These are phyloP conservation scores for Cucurbita pepo DNA, from an alignment of 306 rosid genomes.

Conservation along the genomic window DNA sequence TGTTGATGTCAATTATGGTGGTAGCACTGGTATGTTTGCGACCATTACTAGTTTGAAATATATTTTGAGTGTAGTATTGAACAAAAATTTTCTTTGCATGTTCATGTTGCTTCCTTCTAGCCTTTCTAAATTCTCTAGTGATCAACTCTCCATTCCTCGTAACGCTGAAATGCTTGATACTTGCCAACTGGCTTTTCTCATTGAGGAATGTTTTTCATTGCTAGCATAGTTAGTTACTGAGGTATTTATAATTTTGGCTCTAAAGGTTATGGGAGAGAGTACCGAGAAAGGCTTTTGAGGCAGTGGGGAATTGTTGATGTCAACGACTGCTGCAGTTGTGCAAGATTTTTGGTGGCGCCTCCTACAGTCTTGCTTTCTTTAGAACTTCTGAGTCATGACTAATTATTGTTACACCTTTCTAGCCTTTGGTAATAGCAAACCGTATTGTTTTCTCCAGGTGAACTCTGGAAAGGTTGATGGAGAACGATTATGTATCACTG, in stretches of 20 bases:
- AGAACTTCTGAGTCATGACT: not conserved
- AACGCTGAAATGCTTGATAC: too few species aligned
- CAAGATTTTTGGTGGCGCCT: conserved; percentile 58
- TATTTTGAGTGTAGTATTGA: not conserved
- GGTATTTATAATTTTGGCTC: not conserved
- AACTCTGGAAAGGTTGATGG: conserved; percentile 67
- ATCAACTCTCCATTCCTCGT: too few species aligned
- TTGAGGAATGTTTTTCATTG: too few species aligned
- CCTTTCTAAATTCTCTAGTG: too few species aligned
- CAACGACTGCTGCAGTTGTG: conserved; percentile 89
- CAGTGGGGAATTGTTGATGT: conserved; percentile 98
- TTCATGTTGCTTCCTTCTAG: too few species aligned
- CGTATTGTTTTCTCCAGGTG: conserved; percentile 33
- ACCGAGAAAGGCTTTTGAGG: conserved; percentile 71
- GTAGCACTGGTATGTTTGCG: conserved; percentile 87
- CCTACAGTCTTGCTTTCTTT: not conserved
- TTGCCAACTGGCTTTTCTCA: too few species aligned
- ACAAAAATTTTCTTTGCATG: too few species aligned
- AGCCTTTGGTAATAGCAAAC: not conserved
- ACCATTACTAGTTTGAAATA: not conserved
- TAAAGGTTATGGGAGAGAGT: conserved; percentile 85
- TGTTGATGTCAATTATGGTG: conserved; percentile 86
- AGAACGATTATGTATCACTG: conserved; percentile 69
- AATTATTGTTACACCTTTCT: not conserved
- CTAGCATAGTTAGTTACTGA: not conserved